These are phyloP conservation scores for Chimonanthus praecox DNA, from an alignment of 164 flowering plant species.

Conservation along the genomic window DNA sequence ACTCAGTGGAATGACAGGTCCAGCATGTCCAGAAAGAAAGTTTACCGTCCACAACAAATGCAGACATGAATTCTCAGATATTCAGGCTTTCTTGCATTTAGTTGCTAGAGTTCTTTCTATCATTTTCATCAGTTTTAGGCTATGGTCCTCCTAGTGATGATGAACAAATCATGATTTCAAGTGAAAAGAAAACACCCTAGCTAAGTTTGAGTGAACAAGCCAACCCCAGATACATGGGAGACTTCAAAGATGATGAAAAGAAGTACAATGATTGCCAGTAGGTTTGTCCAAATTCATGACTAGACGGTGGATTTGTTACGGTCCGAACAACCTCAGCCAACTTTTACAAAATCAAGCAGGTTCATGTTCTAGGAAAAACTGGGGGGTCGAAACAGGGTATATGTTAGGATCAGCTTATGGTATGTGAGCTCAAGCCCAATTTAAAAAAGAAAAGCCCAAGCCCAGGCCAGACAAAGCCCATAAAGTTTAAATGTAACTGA, in stretches of 20 bases:
- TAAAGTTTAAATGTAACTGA: no score
- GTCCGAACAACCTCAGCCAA: neutral
- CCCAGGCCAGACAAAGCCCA: no score
- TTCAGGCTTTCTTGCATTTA: neutral
- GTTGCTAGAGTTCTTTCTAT: neutral
- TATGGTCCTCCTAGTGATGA: no score
- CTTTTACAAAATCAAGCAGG: neutral
- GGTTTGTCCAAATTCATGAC: neutral
- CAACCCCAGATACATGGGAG: no score
- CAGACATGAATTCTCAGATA: neutral
- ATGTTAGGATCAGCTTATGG: no score
- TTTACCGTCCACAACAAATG: neutral
- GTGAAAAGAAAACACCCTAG: neutral
- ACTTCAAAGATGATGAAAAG: no score
- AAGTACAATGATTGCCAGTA: no score
- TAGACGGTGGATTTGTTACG: neutral
- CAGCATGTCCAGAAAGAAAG: neutral
- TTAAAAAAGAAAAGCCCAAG: no score
- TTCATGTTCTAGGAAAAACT: neutral
- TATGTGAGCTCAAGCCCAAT: no score
- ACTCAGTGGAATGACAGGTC: neutral
- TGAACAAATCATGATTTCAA: no score
- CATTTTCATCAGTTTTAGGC: no score
- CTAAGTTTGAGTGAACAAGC: neutral
- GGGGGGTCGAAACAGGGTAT: no score